Conservation (phyloP, 805 yeast genomes). For the Lipomyces mesembrius region DNA sequence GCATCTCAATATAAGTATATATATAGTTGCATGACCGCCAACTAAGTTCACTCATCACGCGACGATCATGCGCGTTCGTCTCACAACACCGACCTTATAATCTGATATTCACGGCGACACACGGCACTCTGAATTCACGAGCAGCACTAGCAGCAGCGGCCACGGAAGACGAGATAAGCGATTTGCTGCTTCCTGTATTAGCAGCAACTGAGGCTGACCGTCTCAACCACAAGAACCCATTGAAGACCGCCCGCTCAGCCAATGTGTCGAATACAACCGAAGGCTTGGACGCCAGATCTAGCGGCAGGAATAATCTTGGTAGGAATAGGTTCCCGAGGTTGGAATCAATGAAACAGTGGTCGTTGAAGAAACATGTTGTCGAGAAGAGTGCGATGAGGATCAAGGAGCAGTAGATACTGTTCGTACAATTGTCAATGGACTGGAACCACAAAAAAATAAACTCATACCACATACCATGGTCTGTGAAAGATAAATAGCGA, state of each 20-base stretch:
- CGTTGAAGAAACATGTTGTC: constrained; percentile 30
- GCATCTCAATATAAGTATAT: background rate
- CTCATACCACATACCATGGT: constrained; percentile 29
- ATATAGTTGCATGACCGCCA: background rate
- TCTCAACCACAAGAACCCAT: constrained; percentile 11
- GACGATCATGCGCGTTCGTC: background rate
- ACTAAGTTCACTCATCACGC: background rate
- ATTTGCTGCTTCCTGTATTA: constrained; percentile 6
- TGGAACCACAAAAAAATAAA: background rate
- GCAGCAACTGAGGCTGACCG: constrained; percentile 7
- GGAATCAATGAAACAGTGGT: constrained; percentile 34
- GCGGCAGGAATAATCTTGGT: constrained; percentile 32
- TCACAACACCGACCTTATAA: constrained; percentile 6
- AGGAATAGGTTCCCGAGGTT: constrained; percentile 33
- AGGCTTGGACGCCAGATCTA: constrained; percentile 29
- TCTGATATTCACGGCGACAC: constrained; percentile 28
- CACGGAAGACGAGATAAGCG: background rate
- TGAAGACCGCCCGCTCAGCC: constrained; percentile 28
- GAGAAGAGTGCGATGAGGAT: constrained; percentile 33
- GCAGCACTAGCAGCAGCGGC: constrained; percentile 3
- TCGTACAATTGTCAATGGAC: background rate
- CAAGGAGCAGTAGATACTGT: constrained; percentile 36
- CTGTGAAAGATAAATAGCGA: constrained; percentile 31
- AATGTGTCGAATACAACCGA: constrained; percentile 27
- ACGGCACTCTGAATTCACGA: constrained; percentile 30